Evolutionary conservation across 768 basidiomycete species (phyloP).

Genomic region (Panaeolus cyanescens): DNA sequence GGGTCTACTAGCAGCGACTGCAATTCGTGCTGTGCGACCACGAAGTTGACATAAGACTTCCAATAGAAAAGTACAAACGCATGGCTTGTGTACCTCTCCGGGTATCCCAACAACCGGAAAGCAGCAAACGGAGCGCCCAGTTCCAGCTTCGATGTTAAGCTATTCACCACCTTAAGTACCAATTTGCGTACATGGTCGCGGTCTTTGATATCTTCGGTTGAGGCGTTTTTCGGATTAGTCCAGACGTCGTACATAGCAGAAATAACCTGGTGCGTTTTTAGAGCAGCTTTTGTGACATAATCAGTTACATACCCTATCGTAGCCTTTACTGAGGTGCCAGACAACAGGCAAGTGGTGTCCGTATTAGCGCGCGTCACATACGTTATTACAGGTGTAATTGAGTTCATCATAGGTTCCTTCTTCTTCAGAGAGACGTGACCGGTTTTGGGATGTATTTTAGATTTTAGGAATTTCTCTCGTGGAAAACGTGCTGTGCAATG

Average conservation of each 20-base stretch:
- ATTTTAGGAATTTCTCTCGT: slow-evolving; percentile 11
- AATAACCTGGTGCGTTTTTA: slow-evolving; percentile 40
- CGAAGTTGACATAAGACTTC: slow-evolving; percentile 36
- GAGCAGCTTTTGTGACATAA: slow-evolving; percentile 40
- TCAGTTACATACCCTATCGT: slow-evolving; percentile 40
- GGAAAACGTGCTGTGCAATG: slow-evolving; percentile 39
- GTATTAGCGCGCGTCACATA: slow-evolving; percentile 30
- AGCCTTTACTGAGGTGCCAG: slow-evolving; percentile 40
- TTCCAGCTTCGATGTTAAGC: slow-evolving; percentile 34
- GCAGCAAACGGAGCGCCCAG: slow-evolving; percentile 37
- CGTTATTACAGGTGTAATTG: slow-evolving; percentile 17
- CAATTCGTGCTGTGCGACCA: slow-evolving; percentile 31
- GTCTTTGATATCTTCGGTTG: slow-evolving; percentile 12
- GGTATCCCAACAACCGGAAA: slow-evolving; percentile 32
- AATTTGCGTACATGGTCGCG: slow-evolving; percentile 27
- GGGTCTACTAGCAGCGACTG: slow-evolving; percentile 32
- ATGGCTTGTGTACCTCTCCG: slow-evolving; percentile 39
- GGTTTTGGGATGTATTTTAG: slow-evolving; percentile 22
- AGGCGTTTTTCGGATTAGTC: slow-evolving; percentile 20
- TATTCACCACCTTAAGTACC: slow-evolving; percentile 17
- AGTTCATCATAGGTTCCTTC: slow-evolving; percentile 37
- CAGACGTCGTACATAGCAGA: slow-evolving; percentile 23
- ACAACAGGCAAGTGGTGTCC: slow-evolving; percentile 36
- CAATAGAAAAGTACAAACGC: slow-evolving; percentile 32
- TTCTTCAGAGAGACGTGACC: slow-evolving; percentile 32